Base-by-base conservation (phyloP, 176 grass and related monocot species). In the Carex pumila region DNA sequence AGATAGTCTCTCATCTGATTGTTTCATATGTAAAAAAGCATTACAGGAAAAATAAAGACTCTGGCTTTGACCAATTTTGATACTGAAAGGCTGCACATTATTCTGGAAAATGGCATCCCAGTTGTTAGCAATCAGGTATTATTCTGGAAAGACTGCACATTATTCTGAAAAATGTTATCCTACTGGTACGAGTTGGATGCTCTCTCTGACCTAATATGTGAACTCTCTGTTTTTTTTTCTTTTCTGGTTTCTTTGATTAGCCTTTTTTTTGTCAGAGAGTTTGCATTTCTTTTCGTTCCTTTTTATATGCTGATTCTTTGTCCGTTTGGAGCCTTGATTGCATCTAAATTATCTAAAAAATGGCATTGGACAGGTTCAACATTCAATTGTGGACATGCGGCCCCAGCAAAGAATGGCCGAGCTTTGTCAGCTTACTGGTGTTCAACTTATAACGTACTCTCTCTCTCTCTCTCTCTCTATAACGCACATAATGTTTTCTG, bases 121-220 rank as follows among this genome's bases (percentile, higher is more conserved):
- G 56, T 98, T 86, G 95, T 98, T 57, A 95, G 92, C 80, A 98
- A 93, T 73, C 95, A 98, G 89, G 95, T 93, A 88, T 86, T 52
- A 25, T 25, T 25, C 25, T 25, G 25, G 88, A 97, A 41, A 88
- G 88, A 64, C 74, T 97, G 7, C 95, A 93, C 4, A 93, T 89
- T 90, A 98, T 95, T 56, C 85, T 98, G 29, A 91, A 98, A 93
- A 98, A 93, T 83, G 90, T 52, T 77, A 77, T 77, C 50, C 30
- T 77, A 57, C 12, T 77, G 73, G 22, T 77, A 56, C 71, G 12
- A 75, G 45, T 45, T 74, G 71, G 19, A 50, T 50, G 45, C 71
- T 50, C 43, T 50, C 41, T 49, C 18, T 72, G 41, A 49, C 69
- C 69, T 50, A 49, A 49, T 71, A 52, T 12, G 21, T 55, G 10